phyloP scores from a whole-genome alignment of 2,329 filamentous ascomycete species.

The Cladophialophora psammophila region DNA sequence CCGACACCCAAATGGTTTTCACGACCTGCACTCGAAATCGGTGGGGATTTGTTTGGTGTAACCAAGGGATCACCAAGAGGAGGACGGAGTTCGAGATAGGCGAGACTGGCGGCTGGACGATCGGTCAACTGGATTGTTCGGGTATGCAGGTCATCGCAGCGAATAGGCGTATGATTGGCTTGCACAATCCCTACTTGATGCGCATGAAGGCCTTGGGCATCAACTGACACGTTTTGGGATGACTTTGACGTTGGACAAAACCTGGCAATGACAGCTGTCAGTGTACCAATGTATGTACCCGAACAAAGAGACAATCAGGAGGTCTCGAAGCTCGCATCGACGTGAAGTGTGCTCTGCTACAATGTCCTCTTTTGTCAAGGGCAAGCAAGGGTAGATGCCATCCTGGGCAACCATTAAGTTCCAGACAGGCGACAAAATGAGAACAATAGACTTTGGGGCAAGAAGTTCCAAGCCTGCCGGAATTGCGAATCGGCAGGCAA shows the following conservation, averaged over 20 bases:
- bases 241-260: constrained; percentile 16
- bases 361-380: background rate
- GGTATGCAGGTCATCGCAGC: constrained; percentile 37
- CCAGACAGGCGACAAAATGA: background rate
- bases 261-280: constrained; percentile 19
- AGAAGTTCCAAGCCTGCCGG: constrained; percentile 3
- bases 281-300: constrained; percentile 7
- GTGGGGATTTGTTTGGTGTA: constrained; percentile 13
- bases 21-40: background rate
- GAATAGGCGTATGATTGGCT: constrained; percentile 29
- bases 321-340: background rate
- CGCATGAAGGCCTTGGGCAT: constrained; percentile 2
- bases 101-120: constrained; percentile 34
- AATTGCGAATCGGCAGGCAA: constrained; percentile 3
- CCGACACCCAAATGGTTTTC: background rate
- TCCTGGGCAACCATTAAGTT: constrained; percentile 6
- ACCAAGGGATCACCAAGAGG: constrained; percentile 11
- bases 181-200: constrained; percentile 14
- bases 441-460: constrained; percentile 6
- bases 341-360: background rate
- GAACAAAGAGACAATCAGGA: constrained; percentile 13
- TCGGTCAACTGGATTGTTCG: constrained; percentile 28
- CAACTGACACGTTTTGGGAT: constrained; percentile 10
- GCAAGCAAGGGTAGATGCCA: constrained; percentile 6
- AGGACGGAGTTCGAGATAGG: constrained; percentile 31